These are phyloP conservation scores for Nitzschia palea DNA, from an alignment of 108 stramenopile genomes.

Conservation along the genomic window DNA sequence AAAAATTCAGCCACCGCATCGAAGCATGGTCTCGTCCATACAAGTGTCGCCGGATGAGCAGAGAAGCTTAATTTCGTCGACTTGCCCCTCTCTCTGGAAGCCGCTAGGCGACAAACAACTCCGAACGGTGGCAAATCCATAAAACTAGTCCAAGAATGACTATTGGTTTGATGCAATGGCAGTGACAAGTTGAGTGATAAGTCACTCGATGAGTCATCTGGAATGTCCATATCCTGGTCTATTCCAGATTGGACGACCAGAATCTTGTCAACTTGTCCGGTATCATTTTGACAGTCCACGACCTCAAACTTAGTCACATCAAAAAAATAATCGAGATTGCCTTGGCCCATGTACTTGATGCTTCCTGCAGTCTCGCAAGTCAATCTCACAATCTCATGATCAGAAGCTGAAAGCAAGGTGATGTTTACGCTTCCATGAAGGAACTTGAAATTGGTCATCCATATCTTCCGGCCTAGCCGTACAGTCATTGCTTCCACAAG, in stretches of 20 bases:
- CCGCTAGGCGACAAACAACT: constrained; percentile 61
- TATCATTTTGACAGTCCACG: constrained; percentile 22
- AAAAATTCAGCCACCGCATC: constrained; percentile 64
- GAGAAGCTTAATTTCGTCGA: constrained; percentile 53
- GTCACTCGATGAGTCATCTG: constrained; percentile 20
- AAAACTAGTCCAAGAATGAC: constrained; percentile 19
- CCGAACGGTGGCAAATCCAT: constrained; percentile 54
- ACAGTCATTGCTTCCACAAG: constrained; percentile 46
- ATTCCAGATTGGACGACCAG: constrained; percentile 22
- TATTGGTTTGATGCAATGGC: constrained; percentile 4
- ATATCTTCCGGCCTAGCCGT: constrained; percentile 40
- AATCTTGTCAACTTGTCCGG: constrained; percentile 16
- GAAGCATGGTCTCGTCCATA: constrained; percentile 70
- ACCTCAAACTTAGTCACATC: constrained; percentile 61
- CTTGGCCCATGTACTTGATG: constrained; percentile 49
- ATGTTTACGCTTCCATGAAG: constrained; percentile 28
- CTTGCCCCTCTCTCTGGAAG: constrained; percentile 34
- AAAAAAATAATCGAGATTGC: constrained; percentile 59
- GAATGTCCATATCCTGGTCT: constrained; percentile 8
- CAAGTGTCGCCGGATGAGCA: constrained; percentile 70
- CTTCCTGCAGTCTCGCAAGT: constrained; percentile 37
- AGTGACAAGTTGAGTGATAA: constrained; percentile 9
- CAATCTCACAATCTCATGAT: constrained; percentile 36
- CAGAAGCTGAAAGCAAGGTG: constrained; percentile 26
- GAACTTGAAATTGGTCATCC: constrained; percentile 42